Evolutionary conservation across 148 eudicot genomes (phyloP).

Genomic region (Rhododendron mucronatum): DNA sequence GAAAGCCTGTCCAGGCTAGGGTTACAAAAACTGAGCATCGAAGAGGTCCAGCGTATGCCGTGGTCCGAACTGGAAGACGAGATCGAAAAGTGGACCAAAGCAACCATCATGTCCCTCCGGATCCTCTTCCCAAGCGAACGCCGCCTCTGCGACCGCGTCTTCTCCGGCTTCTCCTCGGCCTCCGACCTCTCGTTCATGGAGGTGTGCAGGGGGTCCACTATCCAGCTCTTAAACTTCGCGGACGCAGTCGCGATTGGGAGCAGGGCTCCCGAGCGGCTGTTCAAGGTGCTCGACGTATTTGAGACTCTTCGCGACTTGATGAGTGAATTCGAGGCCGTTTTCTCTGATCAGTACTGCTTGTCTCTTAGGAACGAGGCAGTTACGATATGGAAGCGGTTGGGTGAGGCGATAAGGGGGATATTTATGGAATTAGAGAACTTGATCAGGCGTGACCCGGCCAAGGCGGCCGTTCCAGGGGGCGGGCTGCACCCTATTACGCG

Average conservation of each 20-base stretch:
- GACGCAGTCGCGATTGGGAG: constrained; percentile 82
- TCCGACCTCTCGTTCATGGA: constrained; percentile 91
- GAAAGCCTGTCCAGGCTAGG: constrained; percentile 82
- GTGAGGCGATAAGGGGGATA: constrained; percentile 72
- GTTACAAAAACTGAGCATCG: constrained; percentile 63
- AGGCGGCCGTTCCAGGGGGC: constrained; percentile 76
- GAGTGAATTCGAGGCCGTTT: constrained; percentile 70
- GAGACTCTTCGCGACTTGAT: constrained; percentile 80
- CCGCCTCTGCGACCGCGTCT: constrained; percentile 80
- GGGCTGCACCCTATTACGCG: constrained; percentile 89
- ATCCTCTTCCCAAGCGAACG: constrained; percentile 88
- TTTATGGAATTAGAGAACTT: constrained; percentile 94
- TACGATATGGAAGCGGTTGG: constrained; percentile 69
- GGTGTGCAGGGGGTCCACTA: constrained; percentile 71
- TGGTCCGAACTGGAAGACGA: constrained; percentile 79
- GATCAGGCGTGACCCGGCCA: constrained; percentile 85
- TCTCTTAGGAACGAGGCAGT: constrained; percentile 64
- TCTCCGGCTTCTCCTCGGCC: constrained; percentile 46
- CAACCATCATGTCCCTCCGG: constrained; percentile 50
- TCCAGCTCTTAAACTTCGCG: constrained; percentile 76
- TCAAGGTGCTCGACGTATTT: constrained; percentile 76
- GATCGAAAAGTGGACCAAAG: constrained; percentile 79
- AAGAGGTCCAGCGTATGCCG: constrained; percentile 71
- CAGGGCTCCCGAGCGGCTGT: constrained; percentile 81
- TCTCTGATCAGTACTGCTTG: constrained; percentile 74